Base-by-base conservation (phyloP, 75 land plant species). In the Selaginella tamariscina region DNA sequence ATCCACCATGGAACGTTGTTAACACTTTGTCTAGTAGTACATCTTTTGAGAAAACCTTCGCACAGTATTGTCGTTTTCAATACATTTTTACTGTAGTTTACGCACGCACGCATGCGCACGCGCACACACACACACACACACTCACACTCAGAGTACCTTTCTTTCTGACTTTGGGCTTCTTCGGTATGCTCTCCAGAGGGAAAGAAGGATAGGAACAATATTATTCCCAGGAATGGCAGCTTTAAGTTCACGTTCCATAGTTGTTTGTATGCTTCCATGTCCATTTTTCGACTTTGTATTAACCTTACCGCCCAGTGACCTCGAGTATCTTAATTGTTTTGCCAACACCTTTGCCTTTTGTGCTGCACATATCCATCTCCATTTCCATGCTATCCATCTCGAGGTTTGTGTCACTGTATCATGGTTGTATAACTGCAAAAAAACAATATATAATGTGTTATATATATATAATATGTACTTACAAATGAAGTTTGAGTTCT, bases 101-200 rank as follows among this genome's bases (percentile, higher is more conserved):
- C n/a, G n/a, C n/a, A n/a, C n/a, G n/a, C n/a, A n/a, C n/a, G n/a
- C n/a, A n/a, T n/a, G n/a, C n/a, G n/a, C n/a, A n/a, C n/a, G n/a
- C n/a, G n/a, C n/a, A n/a, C n/a, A n/a, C n/a, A n/a, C n/a, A n/a
- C n/a, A n/a, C n/a, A n/a, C n/a, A n/a, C n/a, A n/a, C n/a, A n/a
- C n/a, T n/a, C n/a, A n/a, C n/a, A n/a, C n/a, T n/a, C n/a, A n/a
- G n/a, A n/a, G n/a, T n/a, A n/a, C n/a, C 26, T 59, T 27, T 27
- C 26, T 59, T 27, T 59, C 27, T 5, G 62, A 2, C 62, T 27
- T 59, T 59, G 62, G 21, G n/a, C 62, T 59, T n/a, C 27, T 59
- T 5, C 21, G 23, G 21, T 23, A 59, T 5, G 62, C 21, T 27
- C 62, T 21, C 62, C 62, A 59, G 23, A 59, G 26, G 5, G 5